These are phyloP conservation scores for Pseudopyrenochaeta lycopersici DNA, from an alignment of 2,329 filamentous ascomycete genomes.

Conservation along the genomic window DNA sequence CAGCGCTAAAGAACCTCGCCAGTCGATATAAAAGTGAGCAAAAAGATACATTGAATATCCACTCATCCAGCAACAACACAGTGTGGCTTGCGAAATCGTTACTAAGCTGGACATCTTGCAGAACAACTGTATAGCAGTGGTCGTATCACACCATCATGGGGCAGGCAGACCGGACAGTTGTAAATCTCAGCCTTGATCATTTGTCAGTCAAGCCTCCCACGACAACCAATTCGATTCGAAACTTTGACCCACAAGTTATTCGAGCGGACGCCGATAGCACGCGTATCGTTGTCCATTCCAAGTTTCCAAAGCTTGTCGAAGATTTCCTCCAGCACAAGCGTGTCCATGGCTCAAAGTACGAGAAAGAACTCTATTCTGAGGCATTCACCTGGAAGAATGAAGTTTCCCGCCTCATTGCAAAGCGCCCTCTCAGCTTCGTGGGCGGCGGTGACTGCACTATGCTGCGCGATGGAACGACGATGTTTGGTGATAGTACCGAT, in stretches of 20 bases:
- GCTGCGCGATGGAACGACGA: conserved; percentile 2
- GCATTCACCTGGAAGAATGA: conserved; percentile 4
- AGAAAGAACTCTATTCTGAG: conserved; percentile 6
- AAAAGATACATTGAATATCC: too few relatives aligned
- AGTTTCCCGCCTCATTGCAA: conserved; percentile 6
- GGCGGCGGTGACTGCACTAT: conserved; percentile 1
- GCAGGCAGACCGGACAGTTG: neutral
- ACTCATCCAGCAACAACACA: too few relatives aligned
- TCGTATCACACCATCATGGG: too few relatives aligned
- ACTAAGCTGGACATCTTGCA: neutral
- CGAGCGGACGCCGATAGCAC: conserved; percentile 5
- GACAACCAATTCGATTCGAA: conserved; percentile 6
- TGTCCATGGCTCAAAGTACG: conserved; percentile 5
- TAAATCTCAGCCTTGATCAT: conserved; percentile 2
- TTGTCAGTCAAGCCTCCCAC: conserved; percentile 6
- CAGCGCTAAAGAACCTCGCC: too few relatives aligned
- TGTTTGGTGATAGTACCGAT: neutral
- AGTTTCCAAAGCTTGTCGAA: conserved; percentile 6
- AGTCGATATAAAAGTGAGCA: too few relatives aligned
- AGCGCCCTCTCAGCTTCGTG: conserved; percentile 13
- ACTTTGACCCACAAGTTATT: conserved; percentile 5
- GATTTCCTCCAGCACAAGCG: conserved; percentile 11
- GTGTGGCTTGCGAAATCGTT: too few relatives aligned
- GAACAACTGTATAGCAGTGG: too few relatives aligned
- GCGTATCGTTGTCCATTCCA: conserved; percentile 6